A percentile compares a stretch with the other conserved stretches of the same genome.
Evolutionary conservation across 768 basidiomycete genomes (phyloP).

Genomic region (Pulveroboletus sp.): DNA sequence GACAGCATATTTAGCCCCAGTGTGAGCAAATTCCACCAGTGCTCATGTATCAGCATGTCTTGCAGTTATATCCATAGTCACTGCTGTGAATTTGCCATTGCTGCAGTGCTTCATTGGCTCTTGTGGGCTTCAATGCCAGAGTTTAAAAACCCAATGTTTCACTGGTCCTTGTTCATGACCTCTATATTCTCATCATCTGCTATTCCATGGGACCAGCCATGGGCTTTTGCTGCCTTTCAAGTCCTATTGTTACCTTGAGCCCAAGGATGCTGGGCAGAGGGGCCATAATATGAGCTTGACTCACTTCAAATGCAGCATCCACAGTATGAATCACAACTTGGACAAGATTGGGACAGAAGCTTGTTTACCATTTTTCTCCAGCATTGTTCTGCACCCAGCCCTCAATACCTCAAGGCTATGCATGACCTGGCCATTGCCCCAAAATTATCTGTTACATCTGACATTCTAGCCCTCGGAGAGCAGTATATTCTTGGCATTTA

Average conservation of each 20-base stretch:
- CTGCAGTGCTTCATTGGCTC: background rate
- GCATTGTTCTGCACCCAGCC: conserved; percentile 22
- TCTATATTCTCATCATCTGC: background rate
- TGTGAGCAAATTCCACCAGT: conserved; percentile 13
- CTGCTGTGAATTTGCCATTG: conserved; percentile 18
- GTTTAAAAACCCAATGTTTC: background rate
- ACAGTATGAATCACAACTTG: conserved; percentile 13
- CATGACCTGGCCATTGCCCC: conserved; percentile 22
- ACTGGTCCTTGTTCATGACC: background rate
- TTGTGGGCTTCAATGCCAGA: conserved; percentile 2
- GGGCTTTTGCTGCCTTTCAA: conserved; percentile 14
- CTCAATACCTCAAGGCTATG: conserved; percentile 24
- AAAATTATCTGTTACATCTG: conserved; percentile 18
- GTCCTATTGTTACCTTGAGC: background rate
- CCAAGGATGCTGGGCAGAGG: background rate
- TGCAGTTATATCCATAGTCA: background rate
- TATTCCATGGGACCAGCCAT: conserved; percentile 4
- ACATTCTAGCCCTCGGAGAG: conserved; percentile 26
- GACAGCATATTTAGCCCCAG: conserved; percentile 1
- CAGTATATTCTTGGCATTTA: conserved; percentile 84
- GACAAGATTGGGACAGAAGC: background rate
- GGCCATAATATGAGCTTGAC: conserved; percentile 10
- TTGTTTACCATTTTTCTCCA: background rate
- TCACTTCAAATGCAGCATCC: conserved; percentile 16
- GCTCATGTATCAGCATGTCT: background rate